These are phyloP conservation scores for Hymenoscyphus albidus DNA, from an alignment of 2,329 filamentous ascomycete genomes.

Conservation along the genomic window DNA sequence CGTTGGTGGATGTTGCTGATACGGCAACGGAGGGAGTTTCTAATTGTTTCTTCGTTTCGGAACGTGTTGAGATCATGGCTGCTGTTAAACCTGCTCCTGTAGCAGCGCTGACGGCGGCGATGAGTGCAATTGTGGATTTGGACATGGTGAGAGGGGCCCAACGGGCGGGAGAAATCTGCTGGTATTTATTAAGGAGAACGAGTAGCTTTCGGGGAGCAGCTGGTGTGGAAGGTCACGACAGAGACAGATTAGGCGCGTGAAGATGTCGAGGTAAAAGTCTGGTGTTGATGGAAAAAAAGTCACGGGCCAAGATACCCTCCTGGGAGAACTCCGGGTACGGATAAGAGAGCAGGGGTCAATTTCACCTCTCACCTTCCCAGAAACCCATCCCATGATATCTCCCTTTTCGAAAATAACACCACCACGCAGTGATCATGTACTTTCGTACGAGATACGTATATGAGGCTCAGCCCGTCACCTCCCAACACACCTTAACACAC, in stretches of 20 bases:
- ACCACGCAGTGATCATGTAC: neutral
- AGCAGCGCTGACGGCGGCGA: conserved; percentile 72
- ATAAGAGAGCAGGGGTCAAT: neutral
- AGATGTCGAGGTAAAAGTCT: conserved; percentile 11
- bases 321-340: neutral
- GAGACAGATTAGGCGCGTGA: conserved; percentile 28
- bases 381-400: conserved; percentile 1
- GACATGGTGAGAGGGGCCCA: conserved; percentile 55
- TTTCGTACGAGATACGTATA: neutral
- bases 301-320: conserved; percentile 16
- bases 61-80: conserved; percentile 60
- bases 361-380: neutral
- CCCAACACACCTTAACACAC: neutral
- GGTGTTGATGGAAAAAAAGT: conserved; percentile 22
- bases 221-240: conserved; percentile 22
- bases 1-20: conserved; percentile 30
- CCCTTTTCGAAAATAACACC: neutral
- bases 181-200: conserved; percentile 23
- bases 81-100: conserved; percentile 71
- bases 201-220: conserved; percentile 8
- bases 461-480: conserved; percentile 4
- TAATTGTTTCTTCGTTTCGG: conserved; percentile 41
- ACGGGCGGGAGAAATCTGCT: neutral
- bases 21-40: conserved; percentile 29
- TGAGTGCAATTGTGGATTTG: conserved; percentile 70